Conservation (phyloP, 2,329 filamentous ascomycete genomes). For the Cyclaneusma minus region DNA sequence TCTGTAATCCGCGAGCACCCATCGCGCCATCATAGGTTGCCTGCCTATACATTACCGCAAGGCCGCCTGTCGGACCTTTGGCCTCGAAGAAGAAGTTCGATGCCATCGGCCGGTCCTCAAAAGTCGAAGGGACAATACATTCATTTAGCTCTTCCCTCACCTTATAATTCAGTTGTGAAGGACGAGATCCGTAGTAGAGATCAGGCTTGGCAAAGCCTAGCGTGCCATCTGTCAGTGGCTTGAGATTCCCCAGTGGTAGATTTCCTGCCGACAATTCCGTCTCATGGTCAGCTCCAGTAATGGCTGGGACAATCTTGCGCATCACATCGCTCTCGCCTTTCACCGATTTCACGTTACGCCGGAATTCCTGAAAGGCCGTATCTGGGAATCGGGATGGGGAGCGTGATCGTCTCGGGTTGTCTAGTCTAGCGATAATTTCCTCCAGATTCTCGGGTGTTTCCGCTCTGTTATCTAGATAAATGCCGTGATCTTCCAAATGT, state of each 20-base stretch:
- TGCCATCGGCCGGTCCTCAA: slow-evolving; percentile 15
- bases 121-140: slow-evolving; percentile 20
- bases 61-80: slow-evolving; percentile 20
- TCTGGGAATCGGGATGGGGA: slow-evolving; percentile 21
- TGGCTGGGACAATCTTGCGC: slow-evolving; percentile 18
- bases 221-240: slow-evolving; percentile 19
- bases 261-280: slow-evolving; percentile 13
- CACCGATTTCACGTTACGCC: slow-evolving; percentile 12
- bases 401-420: slow-evolving; percentile 18
- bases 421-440: slow-evolving; percentile 16
- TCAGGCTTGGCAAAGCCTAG: slow-evolving; percentile 17
- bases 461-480: slow-evolving; percentile 14
- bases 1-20: slow-evolving; percentile 20
- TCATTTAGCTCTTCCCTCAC: slow-evolving; percentile 12
- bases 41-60: slow-evolving; percentile 18
- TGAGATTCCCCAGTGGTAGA: slow-evolving; percentile 21
- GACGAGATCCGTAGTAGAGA: slow-evolving; percentile 17
- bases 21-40: slow-evolving; percentile 23
- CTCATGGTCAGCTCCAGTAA: slow-evolving; percentile 11
- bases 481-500: slow-evolving; percentile 19
- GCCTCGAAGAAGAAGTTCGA: slow-evolving; percentile 27
- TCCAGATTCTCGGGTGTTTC: slow-evolving; percentile 18
- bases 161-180: slow-evolving; percentile 12
- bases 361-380: slow-evolving; percentile 16
- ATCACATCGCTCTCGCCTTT: slow-evolving; percentile 21